phyloP scores from a whole-genome alignment of 2,329 filamentous ascomycete species.

The Exophiala lecanii-corni region DNA sequence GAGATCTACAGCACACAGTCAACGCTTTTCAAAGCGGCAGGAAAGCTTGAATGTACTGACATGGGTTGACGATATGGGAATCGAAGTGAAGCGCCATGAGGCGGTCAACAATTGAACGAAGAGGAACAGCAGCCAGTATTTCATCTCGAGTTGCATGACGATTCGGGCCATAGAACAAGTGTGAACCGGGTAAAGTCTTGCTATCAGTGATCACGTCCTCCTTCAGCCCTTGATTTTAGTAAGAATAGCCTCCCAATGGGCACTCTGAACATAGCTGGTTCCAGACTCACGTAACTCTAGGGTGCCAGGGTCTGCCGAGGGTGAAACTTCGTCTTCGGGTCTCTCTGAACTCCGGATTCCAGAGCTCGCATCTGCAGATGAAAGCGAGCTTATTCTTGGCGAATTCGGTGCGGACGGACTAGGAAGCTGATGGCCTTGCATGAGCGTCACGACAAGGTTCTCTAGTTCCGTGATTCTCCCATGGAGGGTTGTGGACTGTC shows the following conservation, averaged over 20 bases:
- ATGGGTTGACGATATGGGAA: slow-evolving; percentile 26
- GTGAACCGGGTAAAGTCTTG: slow-evolving; percentile 22
- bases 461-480: slow-evolving; percentile 41
- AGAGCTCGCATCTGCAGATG: slow-evolving; percentile 22
- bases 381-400: slow-evolving; percentile 20
- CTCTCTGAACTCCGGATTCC: slow-evolving; percentile 21
- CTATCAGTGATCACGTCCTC: slow-evolving; percentile 25
- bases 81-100: slow-evolving; percentile 28
- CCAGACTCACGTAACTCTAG: slow-evolving; percentile 27
- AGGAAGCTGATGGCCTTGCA: slow-evolving; percentile 35
- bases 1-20: slow-evolving; percentile 26
- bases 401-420: slow-evolving; percentile 21
- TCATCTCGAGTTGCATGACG: slow-evolving; percentile 28
- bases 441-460: slow-evolving; percentile 52
- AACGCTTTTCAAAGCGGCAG: slow-evolving; percentile 20
- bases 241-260: slow-evolving; percentile 32
- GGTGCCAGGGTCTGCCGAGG: slow-evolving; percentile 27
- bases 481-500: slow-evolving; percentile 29
- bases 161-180: slow-evolving; percentile 28
- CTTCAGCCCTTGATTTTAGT: slow-evolving; percentile 28
- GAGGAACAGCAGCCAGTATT: slow-evolving; percentile 29
- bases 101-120: slow-evolving; percentile 28
- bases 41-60: slow-evolving; percentile 25
- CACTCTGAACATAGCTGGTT: slow-evolving; percentile 30
- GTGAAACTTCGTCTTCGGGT: slow-evolving; percentile 23